phyloP scores from a whole-genome alignment of 495 filamentous ascomycete species.

The Tuber magnatum region DNA sequence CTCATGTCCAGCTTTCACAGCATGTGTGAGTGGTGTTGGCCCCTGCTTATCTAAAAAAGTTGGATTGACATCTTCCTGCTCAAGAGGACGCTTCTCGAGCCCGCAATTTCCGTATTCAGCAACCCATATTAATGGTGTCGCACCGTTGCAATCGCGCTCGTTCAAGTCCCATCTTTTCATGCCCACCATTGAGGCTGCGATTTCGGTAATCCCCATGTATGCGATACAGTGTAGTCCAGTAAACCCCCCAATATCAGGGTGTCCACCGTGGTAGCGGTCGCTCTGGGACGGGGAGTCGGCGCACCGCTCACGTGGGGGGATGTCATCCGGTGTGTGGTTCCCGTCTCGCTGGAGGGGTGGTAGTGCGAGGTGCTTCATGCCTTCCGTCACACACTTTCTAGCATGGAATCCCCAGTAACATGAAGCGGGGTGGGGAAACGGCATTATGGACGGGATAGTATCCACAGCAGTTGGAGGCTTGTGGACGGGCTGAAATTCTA shows the following conservation, averaged over 20 bases:
- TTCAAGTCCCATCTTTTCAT: not conserved
- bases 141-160: not conserved
- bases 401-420: not conserved
- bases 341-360: not conserved
- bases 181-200: not conserved
- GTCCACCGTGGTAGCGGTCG: not conserved
- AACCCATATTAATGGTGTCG: not conserved
- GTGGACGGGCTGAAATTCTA: not conserved
- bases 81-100: not conserved
- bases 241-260: not conserved
- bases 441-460: not conserved
- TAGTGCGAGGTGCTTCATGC: not conserved
- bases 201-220: not conserved
- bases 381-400: not conserved
- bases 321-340: not conserved
- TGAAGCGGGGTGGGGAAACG: not conserved
- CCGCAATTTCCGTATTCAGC: not conserved
- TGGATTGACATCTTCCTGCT: not conserved
- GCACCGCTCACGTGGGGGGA: not conserved
- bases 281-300: not conserved
- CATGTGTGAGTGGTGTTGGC: not conserved
- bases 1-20: not conserved
- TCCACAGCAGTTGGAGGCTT: not conserved
- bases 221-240: not conserved
- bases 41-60: not conserved